These are phyloP conservation scores for Trichoderma gamsii DNA, from an alignment of 495 filamentous ascomycete genomes.

Conservation along the genomic window DNA sequence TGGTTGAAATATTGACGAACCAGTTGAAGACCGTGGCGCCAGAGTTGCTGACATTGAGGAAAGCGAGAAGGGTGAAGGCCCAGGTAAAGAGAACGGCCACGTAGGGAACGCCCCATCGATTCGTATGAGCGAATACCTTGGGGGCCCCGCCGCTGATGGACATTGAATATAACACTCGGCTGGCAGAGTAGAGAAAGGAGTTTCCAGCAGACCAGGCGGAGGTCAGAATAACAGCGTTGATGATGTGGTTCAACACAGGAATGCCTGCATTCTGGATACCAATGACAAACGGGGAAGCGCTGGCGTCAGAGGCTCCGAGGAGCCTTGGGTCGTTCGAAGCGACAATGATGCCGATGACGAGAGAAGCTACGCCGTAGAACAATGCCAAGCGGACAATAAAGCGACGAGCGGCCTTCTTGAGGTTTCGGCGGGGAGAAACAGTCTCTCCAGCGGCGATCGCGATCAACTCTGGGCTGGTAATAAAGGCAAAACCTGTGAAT, in stretches of 20 bases:
- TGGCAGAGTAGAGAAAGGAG: slow-evolving; percentile 76
- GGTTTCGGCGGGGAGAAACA: slow-evolving; percentile 66
- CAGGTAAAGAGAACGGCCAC: slow-evolving; percentile 52
- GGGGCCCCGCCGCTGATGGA: slow-evolving; percentile 61
- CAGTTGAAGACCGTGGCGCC: slow-evolving; percentile 55
- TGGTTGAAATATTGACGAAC: slow-evolving; percentile 48
- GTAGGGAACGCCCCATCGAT: slow-evolving; percentile 54
- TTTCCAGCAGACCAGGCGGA: slow-evolving; percentile 57
- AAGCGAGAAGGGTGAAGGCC: slow-evolving; percentile 53
- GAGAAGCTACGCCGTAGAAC: slow-evolving; percentile 65
- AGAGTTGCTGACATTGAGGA: slow-evolving; percentile 52
- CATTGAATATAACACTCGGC: slow-evolving; percentile 67
- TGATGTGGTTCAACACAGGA: slow-evolving; percentile 38
- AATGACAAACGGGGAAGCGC: slow-evolving; percentile 54
- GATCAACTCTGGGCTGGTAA: slow-evolving; percentile 45
- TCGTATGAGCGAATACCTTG: slow-evolving; percentile 46
- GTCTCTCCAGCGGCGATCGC: slow-evolving; percentile 71
- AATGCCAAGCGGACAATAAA: slow-evolving; percentile 64
- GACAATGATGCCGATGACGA: slow-evolving; percentile 64
- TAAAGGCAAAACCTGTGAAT: slow-evolving; percentile 42
- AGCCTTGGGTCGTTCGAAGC: slow-evolving; percentile 50
- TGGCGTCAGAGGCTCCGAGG: slow-evolving; percentile 44
- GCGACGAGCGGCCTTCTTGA: slow-evolving; percentile 65
- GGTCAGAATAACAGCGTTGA: slow-evolving; percentile 45
- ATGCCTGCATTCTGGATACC: slow-evolving; percentile 43